phyloP scores from a whole-genome alignment of 352 stramenopile species.

The Aphanomyces invadans region DNA sequence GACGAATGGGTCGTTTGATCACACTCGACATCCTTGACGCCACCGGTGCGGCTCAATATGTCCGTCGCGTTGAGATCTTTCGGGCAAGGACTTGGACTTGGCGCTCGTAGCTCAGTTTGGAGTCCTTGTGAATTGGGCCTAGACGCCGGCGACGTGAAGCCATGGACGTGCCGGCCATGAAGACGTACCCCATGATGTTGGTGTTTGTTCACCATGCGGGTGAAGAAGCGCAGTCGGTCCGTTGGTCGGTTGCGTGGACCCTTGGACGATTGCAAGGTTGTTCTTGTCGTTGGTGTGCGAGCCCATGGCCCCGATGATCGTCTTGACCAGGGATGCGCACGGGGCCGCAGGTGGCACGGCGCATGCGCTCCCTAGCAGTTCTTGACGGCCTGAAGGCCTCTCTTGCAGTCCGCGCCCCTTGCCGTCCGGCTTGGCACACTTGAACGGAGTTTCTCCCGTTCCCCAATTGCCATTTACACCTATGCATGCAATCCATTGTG shows the following conservation, averaged over 20 bases:
- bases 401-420: slow-evolving; percentile 31
- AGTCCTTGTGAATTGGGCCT: slow-evolving; percentile 30
- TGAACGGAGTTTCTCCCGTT: slow-evolving; percentile 25
- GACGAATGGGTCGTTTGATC: too few relatives aligned
- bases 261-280: slow-evolving; percentile 32
- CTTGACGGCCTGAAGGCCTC: slow-evolving; percentile 35
- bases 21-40: too few relatives aligned
- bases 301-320: slow-evolving; percentile 41
- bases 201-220: slow-evolving; percentile 25
- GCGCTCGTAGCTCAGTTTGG: slow-evolving; percentile 30
- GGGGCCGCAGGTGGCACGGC: slow-evolving; percentile 28
- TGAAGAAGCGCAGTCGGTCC: slow-evolving; percentile 13
- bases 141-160: slow-evolving; percentile 30
- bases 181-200: slow-evolving; percentile 26
- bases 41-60: slow-evolving; percentile 1
- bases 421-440: slow-evolving; percentile 25
- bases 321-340: slow-evolving; percentile 28
- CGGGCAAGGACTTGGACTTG: slow-evolving; percentile 18
- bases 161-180: slow-evolving; percentile 34
- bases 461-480: slow-evolving; percentile 25
- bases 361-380: slow-evolving; percentile 32
- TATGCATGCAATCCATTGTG: slow-evolving; percentile 33
- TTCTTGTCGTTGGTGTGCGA: slow-evolving; percentile 29
- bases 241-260: slow-evolving; percentile 30
- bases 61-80: not conserved